These are phyloP conservation scores for Phaseolus lunatus DNA, from an alignment of 306 rosid genomes.

Conservation along the genomic window DNA sequence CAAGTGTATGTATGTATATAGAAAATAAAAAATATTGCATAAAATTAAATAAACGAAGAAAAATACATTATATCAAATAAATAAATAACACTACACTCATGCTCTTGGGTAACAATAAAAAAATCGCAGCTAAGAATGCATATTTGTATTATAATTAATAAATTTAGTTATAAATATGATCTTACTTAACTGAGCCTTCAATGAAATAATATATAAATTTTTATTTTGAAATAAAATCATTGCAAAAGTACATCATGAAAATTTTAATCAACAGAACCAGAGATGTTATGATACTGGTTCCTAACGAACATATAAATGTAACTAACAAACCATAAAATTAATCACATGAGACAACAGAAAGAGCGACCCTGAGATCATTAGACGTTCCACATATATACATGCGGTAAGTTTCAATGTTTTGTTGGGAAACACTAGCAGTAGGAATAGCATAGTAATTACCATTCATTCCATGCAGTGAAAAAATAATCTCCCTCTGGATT, in stretches of 20 bases:
- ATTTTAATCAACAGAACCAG: background rate
- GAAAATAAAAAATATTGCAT: too few species aligned
- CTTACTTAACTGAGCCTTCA: background rate
- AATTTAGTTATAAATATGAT: background rate
- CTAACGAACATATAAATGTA: background rate
- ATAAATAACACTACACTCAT: too few species aligned
- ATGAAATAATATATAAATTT: background rate
- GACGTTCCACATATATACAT: slow-evolving; percentile 83
- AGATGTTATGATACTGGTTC: background rate
- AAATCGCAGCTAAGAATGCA: too few species aligned
- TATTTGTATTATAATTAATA: too few species aligned
- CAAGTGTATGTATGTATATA: too few species aligned
- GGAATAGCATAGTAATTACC: slow-evolving; percentile 69
- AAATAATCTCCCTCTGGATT: slow-evolving; percentile 72
- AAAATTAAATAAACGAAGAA: too few species aligned
- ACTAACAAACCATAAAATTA: slow-evolving; percentile 36
- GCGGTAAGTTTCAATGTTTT: slow-evolving; percentile 66
- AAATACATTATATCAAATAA: too few species aligned
- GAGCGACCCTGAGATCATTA: slow-evolving; percentile 78
- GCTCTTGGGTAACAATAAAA: too few species aligned
- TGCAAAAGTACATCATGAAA: background rate
- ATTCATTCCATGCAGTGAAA: slow-evolving; percentile 58
- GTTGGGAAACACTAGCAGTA: slow-evolving; percentile 45
- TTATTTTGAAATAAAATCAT: background rate
- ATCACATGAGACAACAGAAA: slow-evolving; percentile 80